These are phyloP conservation scores for Atkinsonella texensis DNA, from an alignment of 2,329 filamentous ascomycete species.

Conservation along the genomic window DNA sequence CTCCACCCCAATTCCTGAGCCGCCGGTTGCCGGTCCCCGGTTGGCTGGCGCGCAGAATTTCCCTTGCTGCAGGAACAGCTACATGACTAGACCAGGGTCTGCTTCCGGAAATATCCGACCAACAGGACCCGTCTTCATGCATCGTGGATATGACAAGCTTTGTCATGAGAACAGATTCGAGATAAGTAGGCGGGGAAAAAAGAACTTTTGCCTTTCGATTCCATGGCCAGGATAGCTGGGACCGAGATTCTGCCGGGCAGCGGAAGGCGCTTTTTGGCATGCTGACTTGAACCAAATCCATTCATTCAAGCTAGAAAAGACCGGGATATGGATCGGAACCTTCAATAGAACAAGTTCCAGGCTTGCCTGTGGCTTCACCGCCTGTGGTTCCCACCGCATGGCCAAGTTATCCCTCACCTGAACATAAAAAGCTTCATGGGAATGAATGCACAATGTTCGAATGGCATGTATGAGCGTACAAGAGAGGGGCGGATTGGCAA, in stretches of 20 bases:
- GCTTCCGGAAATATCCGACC: conserved; percentile 6
- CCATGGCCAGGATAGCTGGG: background rate
- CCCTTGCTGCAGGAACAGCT: conserved; percentile 4
- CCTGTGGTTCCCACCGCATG: no score
- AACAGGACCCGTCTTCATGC: background rate
- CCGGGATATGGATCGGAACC: no score
- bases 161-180: background rate
- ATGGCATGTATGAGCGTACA: background rate
- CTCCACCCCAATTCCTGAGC: background rate
- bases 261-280: background rate
- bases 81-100: background rate
- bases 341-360: no score
- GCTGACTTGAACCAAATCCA: background rate
- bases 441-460: background rate
- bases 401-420: no score
- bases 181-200: no score
- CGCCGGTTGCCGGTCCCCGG: conserved; percentile 2
- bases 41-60: conserved; percentile 2
- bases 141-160: no score
- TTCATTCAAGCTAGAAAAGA: background rate
- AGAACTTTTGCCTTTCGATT: background rate
- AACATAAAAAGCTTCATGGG: no score
- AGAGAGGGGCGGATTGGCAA: background rate
- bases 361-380: no score
- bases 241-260: background rate